These are phyloP conservation scores for Fomitopsis palustris DNA, from an alignment of 1,284 basidiomycete species.

Conservation along the genomic window DNA sequence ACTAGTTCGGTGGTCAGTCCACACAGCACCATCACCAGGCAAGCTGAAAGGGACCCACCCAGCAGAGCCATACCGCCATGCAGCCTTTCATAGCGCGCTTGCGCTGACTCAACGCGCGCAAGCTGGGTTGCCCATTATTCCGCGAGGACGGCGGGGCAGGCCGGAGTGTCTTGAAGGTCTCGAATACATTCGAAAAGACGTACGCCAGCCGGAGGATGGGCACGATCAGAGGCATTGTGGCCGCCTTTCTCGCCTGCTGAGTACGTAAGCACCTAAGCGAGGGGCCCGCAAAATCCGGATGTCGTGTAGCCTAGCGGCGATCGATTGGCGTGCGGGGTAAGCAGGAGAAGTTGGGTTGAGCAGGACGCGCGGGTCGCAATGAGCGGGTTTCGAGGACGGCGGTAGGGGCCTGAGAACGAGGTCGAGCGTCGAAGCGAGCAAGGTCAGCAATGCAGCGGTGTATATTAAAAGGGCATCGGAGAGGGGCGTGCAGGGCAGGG, in stretches of 20 bases:
- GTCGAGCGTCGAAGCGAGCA: not conserved
- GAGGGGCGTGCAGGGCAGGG: not conserved
- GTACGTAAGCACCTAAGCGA: not conserved
- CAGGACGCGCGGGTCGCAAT: not conserved
- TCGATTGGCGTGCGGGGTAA: not conserved
- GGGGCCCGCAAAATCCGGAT: not conserved
- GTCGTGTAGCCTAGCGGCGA: not conserved
- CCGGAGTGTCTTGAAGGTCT: slow-evolving; percentile 79
- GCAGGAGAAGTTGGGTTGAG: not conserved
- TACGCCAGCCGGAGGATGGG: slow-evolving; percentile 63
- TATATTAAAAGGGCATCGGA: not conserved
- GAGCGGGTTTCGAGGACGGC: not conserved
- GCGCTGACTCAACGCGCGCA: slow-evolving; percentile 63
- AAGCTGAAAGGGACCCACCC: slow-evolving; percentile 45
- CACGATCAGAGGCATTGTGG: slow-evolving; percentile 64
- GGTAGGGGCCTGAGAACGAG: not conserved
- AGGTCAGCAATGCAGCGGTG: not conserved
- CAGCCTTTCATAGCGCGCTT: slow-evolving; percentile 82
- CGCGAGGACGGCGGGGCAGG: slow-evolving; percentile 56
- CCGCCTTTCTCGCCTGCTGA: not conserved
- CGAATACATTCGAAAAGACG: slow-evolving; percentile 75
- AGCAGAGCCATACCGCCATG: slow-evolving; percentile 78
- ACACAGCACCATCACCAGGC: not conserved
- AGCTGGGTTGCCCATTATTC: slow-evolving; percentile 57
- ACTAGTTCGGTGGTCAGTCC: slow-evolving; percentile 35